Percentiles rank a stretch among this genome's conserved stretches.
Evolutionary conservation across 2,329 filamentous ascomycete genomes (phyloP).

Genomic region (Clonostachys byssicola): DNA sequence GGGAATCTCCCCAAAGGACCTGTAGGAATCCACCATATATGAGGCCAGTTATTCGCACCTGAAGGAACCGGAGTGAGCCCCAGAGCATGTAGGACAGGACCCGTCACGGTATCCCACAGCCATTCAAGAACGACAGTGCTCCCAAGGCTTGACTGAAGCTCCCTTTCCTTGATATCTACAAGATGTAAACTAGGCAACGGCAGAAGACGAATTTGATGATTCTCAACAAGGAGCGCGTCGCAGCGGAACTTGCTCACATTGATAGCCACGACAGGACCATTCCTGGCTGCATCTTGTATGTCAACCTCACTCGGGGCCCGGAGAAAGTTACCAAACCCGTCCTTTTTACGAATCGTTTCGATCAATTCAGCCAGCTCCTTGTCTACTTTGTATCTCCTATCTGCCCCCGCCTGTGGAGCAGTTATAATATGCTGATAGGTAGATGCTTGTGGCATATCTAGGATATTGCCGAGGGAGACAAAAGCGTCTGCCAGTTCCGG

Average conservation of each 20-base stretch:
- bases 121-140: not conserved
- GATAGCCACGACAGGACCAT: not conserved
- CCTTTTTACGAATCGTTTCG: not conserved
- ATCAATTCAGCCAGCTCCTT: not conserved
- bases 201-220: not conserved
- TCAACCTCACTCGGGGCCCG: not conserved
- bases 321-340: not conserved
- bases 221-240: not conserved
- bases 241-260: not conserved
- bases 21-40: not conserved
- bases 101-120: not conserved
- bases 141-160: not conserved
- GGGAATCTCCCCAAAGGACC: not conserved
- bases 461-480: too few relatives aligned
- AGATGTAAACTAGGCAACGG: not conserved
- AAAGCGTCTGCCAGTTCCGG: not conserved
- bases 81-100: not conserved
- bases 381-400: too few relatives aligned
- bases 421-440: not conserved
- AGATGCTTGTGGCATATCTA: not conserved
- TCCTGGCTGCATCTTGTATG: not conserved
- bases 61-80: not conserved
- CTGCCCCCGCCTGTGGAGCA: too few relatives aligned
- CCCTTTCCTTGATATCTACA: not conserved
- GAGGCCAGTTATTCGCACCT: not conserved